A percentile compares a stretch with the other conserved stretches of the same genome.
These are phyloP conservation scores for Nematocida major DNA, from an alignment of 371 early-diverging fungal species.

Conservation along the genomic window DNA sequence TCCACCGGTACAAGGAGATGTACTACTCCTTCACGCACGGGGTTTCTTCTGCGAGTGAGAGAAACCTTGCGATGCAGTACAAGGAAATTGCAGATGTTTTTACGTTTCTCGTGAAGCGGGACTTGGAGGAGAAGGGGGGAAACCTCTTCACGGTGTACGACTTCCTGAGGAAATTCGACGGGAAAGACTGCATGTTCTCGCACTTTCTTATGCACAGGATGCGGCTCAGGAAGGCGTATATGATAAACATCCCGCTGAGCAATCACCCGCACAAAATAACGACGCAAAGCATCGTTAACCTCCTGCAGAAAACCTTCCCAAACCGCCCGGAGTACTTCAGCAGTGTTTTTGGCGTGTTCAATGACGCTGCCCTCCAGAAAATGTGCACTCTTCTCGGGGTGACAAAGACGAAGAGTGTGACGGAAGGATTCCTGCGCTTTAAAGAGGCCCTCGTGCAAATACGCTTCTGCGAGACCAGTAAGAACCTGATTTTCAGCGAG, in stretches of 20 bases:
- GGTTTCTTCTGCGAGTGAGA: neutral
- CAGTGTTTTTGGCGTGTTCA: conserved; percentile 4
- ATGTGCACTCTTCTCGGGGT: conserved; percentile 14
- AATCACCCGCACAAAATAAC: neutral
- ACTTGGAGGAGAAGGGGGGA: conserved; percentile 16
- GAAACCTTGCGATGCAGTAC: neutral
- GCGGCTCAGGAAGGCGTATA: neutral
- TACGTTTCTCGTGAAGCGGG: conserved; percentile 34
- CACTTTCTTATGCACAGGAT: neutral
- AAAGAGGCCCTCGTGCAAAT: neutral
- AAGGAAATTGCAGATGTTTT: neutral
- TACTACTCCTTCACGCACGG: neutral
- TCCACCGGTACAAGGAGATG: neutral
- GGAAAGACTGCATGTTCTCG: no score
- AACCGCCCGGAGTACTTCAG: neutral
- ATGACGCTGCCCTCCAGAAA: neutral
- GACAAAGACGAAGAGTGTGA: conserved; percentile 5
- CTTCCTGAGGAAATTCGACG: conserved; percentile 11
- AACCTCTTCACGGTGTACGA: conserved; percentile 1
- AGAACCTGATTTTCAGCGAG: conserved; percentile 1
- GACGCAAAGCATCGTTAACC: neutral
- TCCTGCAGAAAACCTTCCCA: neutral
- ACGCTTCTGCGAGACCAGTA: neutral
- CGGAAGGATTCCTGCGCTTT: neutral
- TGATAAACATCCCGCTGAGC: neutral